phyloP scores from a whole-genome alignment of 306 rosid species.

The Medicago ruthenica region DNA sequence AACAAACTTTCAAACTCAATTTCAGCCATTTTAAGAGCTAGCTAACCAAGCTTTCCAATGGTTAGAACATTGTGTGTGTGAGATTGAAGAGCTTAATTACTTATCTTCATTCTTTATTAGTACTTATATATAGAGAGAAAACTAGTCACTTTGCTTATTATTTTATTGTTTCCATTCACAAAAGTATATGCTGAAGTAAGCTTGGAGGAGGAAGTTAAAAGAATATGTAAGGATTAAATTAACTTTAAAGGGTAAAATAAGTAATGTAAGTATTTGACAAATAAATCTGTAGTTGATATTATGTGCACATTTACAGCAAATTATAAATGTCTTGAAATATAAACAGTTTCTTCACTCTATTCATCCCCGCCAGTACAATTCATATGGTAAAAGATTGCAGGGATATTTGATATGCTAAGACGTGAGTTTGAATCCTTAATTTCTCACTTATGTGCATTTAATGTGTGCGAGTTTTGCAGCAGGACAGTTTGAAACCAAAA shows the following conservation, averaged over 20 bases:
- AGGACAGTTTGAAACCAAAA: too few species aligned
- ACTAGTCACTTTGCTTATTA: slow-evolving; percentile 7
- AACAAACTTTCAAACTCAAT: slow-evolving; percentile 43
- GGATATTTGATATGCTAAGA: too few species aligned
- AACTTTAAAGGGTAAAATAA: not conserved
- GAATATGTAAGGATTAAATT: not conserved
- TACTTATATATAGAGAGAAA: slow-evolving; percentile 5
- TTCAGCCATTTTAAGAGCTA: slow-evolving; percentile 36
- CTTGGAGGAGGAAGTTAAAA: slow-evolving; percentile 7
- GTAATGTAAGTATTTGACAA: not conserved
- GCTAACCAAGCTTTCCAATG: not conserved
- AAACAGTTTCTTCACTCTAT: not conserved
- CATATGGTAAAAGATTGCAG: too few species aligned
- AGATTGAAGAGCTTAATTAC: not conserved
- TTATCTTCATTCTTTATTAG: slow-evolving; percentile 9
- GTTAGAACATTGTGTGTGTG: slow-evolving; percentile 22
- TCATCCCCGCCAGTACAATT: too few species aligned
- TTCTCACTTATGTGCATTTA: too few species aligned
- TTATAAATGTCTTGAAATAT: too few species aligned
- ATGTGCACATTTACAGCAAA: not conserved
- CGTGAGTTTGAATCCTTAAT: too few species aligned
- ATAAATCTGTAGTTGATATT: too few species aligned
- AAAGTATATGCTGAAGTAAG: not conserved
- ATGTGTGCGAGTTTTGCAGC: too few species aligned
- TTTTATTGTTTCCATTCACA: not conserved